Evolutionary conservation across 306 rosid species (phyloP).

Genomic region (Adenanthera pavonina): DNA sequence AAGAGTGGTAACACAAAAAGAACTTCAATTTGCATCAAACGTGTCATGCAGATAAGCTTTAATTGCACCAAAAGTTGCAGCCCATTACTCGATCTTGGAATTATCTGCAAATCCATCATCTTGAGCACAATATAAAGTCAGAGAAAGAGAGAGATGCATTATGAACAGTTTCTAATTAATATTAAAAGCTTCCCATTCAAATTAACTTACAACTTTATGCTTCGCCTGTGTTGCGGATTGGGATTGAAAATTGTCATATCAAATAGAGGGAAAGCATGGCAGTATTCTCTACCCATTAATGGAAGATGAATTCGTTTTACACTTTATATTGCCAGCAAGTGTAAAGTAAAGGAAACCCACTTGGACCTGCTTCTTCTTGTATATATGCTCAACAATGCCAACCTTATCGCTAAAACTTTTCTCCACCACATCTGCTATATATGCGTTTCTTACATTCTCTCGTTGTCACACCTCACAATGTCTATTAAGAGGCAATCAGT

Average conservation of each 20-base stretch:
- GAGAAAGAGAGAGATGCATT: not conserved
- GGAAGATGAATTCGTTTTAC: constrained; percentile 52
- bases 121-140: not conserved
- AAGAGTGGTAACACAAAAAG: not conserved
- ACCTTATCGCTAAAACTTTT: constrained; percentile 11
- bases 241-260: constrained; percentile 5
- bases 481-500: constrained; percentile 1
- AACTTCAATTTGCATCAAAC: not conserved
- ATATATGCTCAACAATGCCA: constrained; percentile 17
- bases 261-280: constrained; percentile 1
- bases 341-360: constrained; percentile 34
- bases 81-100: constrained; percentile 9
- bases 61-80: constrained; percentile 13
- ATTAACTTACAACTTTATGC: no score
- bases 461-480: not conserved
- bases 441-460: constrained; percentile 23
- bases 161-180: not conserved
- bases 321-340: constrained; percentile 36
- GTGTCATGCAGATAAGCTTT: not conserved
- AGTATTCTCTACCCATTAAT: constrained; percentile 15
- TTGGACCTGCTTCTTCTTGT: constrained; percentile 21
- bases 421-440: not conserved
- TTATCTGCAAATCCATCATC: not conserved
- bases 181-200: not conserved
- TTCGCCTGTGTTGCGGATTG: not conserved